Conservation (phyloP, 257 asterid genomes). For the Parsonsia alboflavescens region DNA sequence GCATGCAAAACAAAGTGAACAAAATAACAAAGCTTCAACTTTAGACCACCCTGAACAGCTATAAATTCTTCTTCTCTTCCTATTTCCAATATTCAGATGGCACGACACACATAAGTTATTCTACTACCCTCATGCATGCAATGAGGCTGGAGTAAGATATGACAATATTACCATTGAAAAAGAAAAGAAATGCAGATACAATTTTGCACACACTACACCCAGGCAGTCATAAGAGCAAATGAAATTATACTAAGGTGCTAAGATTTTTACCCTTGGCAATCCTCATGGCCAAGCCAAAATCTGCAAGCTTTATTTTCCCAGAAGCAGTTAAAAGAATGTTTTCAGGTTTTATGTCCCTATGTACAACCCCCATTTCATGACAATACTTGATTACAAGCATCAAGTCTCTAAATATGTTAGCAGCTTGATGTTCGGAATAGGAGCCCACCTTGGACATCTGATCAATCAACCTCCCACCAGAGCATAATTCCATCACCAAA, state of each 20-base stretch:
- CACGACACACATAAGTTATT: too few relatives aligned
- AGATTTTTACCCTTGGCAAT: constrained; percentile 32
- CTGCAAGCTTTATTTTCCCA: constrained; percentile 46
- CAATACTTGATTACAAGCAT: constrained; percentile 45
- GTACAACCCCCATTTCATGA: constrained; percentile 52
- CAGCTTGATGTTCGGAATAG: constrained; percentile 39
- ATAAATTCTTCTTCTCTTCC: background rate
- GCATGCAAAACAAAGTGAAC: background rate
- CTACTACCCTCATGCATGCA: too few relatives aligned
- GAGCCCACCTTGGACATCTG: constrained; percentile 33
- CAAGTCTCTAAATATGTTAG: constrained; percentile 43
- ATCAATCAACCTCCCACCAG: constrained; percentile 50
- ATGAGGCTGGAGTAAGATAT: background rate
- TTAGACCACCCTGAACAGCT: background rate
- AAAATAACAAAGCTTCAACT: background rate
- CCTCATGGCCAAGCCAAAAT: constrained; percentile 55
- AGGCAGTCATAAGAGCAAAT: background rate
- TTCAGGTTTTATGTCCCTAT: constrained; percentile 49
- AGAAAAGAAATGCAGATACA: background rate
- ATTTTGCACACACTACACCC: background rate
- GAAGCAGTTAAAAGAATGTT: constrained; percentile 41
- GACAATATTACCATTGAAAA: background rate
- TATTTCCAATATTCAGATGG: background rate
- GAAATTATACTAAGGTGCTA: background rate
- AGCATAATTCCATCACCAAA: constrained; percentile 48